Percentiles rank a stretch among this genome's conserved stretches.
Evolutionary conservation across 2,329 filamentous ascomycete genomes (phyloP).

Genomic region (Rutstroemia sp.): DNA sequence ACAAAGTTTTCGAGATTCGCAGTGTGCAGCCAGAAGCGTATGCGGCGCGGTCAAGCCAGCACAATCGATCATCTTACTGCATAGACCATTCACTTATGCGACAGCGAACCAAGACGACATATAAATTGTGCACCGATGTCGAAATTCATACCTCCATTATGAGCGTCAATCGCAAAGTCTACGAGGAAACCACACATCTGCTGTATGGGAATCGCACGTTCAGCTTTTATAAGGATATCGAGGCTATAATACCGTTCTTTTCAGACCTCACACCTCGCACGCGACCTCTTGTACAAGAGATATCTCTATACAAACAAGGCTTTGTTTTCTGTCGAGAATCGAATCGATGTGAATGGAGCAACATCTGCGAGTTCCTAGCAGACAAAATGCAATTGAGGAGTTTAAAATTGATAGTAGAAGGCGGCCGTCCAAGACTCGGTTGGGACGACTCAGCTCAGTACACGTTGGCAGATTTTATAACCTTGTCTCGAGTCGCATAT

Average conservation of each 20-base stretch:
- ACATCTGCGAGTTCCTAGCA: conserved; percentile 42
- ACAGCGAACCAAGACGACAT: conserved; percentile 45
- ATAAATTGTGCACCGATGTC: conserved; percentile 39
- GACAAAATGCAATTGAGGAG: conserved; percentile 34
- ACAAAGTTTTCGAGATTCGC: conserved; percentile 34
- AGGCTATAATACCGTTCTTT: conserved; percentile 53
- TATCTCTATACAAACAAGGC: conserved; percentile 49
- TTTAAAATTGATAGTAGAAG: conserved; percentile 46
- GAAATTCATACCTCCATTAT: conserved; percentile 39
- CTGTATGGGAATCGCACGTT: conserved; percentile 51
- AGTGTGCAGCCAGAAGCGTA: conserved; percentile 27
- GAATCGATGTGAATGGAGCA: conserved; percentile 47
- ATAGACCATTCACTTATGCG: conserved; percentile 34
- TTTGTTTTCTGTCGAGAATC: conserved; percentile 46
- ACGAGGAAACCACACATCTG: conserved; percentile 47
- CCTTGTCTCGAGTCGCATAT: conserved; percentile 35
- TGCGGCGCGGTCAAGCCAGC: conserved; percentile 13
- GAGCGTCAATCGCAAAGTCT: conserved; percentile 39
- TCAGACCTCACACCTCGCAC: conserved; percentile 45
- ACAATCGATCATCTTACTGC: conserved; percentile 34
- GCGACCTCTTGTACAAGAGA: conserved; percentile 38
- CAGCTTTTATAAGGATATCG: conserved; percentile 51
- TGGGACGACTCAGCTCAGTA: conserved; percentile 44
- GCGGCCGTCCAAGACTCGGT: conserved; percentile 39
- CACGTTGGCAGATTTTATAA: conserved; percentile 38